These are phyloP conservation scores for Kentomonas sorsogonicus DNA, from an alignment of 208 protist species.

Conservation along the genomic window DNA sequence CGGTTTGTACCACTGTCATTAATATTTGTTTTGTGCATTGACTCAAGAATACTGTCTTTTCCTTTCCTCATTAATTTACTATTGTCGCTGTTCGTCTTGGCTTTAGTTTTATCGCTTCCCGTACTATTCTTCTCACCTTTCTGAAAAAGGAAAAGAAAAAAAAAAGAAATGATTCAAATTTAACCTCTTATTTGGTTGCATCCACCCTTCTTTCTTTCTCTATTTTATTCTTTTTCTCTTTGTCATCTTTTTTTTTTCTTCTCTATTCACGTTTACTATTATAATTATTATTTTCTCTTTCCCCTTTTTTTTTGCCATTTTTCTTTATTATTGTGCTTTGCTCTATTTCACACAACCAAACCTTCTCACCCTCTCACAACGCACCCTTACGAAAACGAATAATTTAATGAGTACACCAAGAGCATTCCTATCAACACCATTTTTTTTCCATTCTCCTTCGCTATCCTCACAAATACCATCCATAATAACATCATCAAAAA, in stretches of 20 bases:
- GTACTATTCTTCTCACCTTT: background rate
- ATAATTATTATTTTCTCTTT: background rate
- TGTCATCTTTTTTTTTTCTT: slow-evolving; percentile 12
- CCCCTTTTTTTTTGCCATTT: background rate
- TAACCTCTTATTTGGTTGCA: background rate
- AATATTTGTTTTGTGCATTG: too few relatives aligned
- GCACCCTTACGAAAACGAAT: too few relatives aligned
- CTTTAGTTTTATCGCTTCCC: slow-evolving; percentile 7
- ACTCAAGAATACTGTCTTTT: too few relatives aligned
- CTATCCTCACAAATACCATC: too few relatives aligned
- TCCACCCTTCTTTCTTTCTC: slow-evolving; percentile 14
- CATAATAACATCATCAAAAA: too few relatives aligned
- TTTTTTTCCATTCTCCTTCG: too few relatives aligned
- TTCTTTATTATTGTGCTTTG: slow-evolving; percentile 8
- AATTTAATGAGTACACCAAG: too few relatives aligned
- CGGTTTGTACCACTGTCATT: too few relatives aligned
- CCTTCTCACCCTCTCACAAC: too few relatives aligned
- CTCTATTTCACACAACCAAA: slow-evolving; percentile 12
- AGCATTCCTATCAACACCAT: too few relatives aligned
- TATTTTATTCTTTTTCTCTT: slow-evolving; percentile 3
- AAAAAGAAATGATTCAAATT: slow-evolving; percentile 8
- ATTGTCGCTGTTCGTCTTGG: too few relatives aligned
- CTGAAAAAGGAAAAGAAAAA: slow-evolving; percentile 4
- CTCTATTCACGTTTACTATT: slow-evolving; percentile 4
- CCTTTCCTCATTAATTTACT: too few relatives aligned